phyloP scores from a whole-genome alignment of 306 rosid species.

The Gynostemma pentaphyllum region DNA sequence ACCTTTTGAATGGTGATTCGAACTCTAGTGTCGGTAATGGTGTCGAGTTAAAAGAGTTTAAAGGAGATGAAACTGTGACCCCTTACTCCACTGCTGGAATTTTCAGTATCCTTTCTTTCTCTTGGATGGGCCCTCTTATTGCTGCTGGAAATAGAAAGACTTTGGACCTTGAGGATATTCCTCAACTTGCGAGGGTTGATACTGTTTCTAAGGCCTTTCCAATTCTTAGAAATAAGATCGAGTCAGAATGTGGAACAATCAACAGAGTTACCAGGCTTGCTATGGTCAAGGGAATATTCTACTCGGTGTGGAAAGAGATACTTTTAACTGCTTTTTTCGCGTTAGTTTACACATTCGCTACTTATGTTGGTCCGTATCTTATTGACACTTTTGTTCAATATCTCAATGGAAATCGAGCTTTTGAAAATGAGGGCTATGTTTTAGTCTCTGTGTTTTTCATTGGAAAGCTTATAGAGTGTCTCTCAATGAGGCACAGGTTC shows the following conservation, averaged over 20 bases:
- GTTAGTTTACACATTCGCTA: slow-evolving; percentile 29
- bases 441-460: slow-evolving; percentile 39
- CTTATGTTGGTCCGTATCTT: slow-evolving; percentile 78
- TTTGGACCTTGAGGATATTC: slow-evolving; percentile 68
- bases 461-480: slow-evolving; percentile 64
- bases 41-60: slow-evolving; percentile 18
- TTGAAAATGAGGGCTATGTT: slow-evolving; percentile 43
- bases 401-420: slow-evolving; percentile 41
- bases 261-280: slow-evolving; percentile 35
- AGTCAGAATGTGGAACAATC: slow-evolving; percentile 26
- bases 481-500: slow-evolving; percentile 48
- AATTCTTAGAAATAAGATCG: slow-evolving; percentile 34
- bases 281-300: slow-evolving; percentile 38
- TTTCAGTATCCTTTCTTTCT: slow-evolving; percentile 53
- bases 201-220: slow-evolving; percentile 39
- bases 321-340: slow-evolving; percentile 30
- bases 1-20: slow-evolving; percentile 49
- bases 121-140: slow-evolving; percentile 67
- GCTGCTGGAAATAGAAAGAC: slow-evolving; percentile 47
- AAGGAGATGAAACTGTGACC: slow-evolving; percentile 28
- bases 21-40: slow-evolving; percentile 3
- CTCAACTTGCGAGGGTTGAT: slow-evolving; percentile 39
- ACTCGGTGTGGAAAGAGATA: slow-evolving; percentile 46
- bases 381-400: slow-evolving; percentile 63
- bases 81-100: slow-evolving; percentile 52